phyloP scores from a whole-genome alignment of 129 eudicot genomes.

The Flaveria sonorensis region DNA sequence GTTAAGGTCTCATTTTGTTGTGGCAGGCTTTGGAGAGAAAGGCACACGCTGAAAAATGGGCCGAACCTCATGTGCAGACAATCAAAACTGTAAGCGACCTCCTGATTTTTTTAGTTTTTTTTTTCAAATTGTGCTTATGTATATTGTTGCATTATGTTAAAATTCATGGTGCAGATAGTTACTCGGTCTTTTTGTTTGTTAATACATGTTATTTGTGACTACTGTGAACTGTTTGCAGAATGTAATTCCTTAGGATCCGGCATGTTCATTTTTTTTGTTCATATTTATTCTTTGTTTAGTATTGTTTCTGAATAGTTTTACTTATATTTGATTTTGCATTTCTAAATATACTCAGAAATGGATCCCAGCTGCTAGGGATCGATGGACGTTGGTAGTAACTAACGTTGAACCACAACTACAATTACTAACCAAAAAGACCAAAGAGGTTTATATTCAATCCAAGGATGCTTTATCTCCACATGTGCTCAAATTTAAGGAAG shows the following conservation, averaged over 20 bases:
- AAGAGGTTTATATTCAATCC: slow-evolving; percentile 49
- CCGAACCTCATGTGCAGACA: slow-evolving; percentile 55
- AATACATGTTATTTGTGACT: background rate
- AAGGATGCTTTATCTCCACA: slow-evolving; percentile 52
- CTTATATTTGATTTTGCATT: background rate
- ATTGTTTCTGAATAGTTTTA: background rate
- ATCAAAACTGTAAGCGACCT: slow-evolving; percentile 50
- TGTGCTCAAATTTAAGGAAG: slow-evolving; percentile 48
- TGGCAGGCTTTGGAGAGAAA: slow-evolving; percentile 54
- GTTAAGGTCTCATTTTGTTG: background rate
- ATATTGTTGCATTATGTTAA: background rate
- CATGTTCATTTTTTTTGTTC: background rate
- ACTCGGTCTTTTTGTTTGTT: slow-evolving; percentile 2
- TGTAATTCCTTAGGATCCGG: slow-evolving; percentile 4
- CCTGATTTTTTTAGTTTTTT: background rate
- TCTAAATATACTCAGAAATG: slow-evolving; percentile 40
- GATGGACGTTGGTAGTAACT: slow-evolving; percentile 41
- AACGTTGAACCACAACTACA: slow-evolving; percentile 51
- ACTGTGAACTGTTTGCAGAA: background rate
- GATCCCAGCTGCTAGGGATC: slow-evolving; percentile 61
- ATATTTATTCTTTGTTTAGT: slow-evolving; percentile 6
- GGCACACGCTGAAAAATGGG: slow-evolving; percentile 60
- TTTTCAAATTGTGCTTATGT: background rate
- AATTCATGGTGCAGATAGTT: background rate
- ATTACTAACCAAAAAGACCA: slow-evolving; percentile 41